Conservation (phyloP, 2,329 filamentous ascomycete species). For the Diplodia scrobiculata region DNA sequence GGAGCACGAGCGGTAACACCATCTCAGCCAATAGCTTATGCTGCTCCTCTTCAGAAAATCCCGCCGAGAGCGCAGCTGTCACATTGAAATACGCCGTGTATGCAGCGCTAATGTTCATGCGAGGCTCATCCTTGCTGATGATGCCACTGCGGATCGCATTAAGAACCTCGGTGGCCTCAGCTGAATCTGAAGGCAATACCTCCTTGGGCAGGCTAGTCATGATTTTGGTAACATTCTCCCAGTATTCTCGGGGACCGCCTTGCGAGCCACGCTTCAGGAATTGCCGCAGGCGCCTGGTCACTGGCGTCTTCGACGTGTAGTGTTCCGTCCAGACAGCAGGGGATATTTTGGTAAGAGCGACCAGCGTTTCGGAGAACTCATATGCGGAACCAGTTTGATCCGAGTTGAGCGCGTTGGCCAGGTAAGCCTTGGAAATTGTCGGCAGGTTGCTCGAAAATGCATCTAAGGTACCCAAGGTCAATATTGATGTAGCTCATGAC, state of each 20-base stretch:
- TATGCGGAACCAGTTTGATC: constrained; percentile 73
- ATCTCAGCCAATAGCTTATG: constrained; percentile 51
- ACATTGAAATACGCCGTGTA: constrained; percentile 76
- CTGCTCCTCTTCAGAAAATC: constrained; percentile 49
- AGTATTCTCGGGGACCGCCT: constrained; percentile 70
- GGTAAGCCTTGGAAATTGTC: constrained; percentile 66
- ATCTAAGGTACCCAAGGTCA: constrained; percentile 29
- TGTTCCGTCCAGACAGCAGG: constrained; percentile 73
- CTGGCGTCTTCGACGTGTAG: constrained; percentile 60
- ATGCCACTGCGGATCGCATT: constrained; percentile 71
- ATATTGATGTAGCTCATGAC: neutral
- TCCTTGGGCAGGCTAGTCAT: constrained; percentile 59
- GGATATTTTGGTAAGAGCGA: constrained; percentile 63
- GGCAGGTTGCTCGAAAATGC: constrained; percentile 48
- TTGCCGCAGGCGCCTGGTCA: constrained; percentile 61
- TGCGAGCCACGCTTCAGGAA: constrained; percentile 86
- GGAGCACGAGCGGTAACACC: constrained; percentile 56
- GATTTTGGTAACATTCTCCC: constrained; percentile 67
- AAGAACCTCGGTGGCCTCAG: constrained; percentile 64
- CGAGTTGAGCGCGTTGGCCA: constrained; percentile 72
- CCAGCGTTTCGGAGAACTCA: constrained; percentile 69
- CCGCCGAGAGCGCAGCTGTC: constrained; percentile 52
- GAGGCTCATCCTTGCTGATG: constrained; percentile 71
- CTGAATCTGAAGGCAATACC: constrained; percentile 56
- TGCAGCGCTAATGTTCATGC: constrained; percentile 65